Percentiles rank a stretch among this genome's conserved stretches.
Conservation (phyloP, 2,329 filamentous ascomycete species). For the Chrysoporthe deuterocubensis region DNA sequence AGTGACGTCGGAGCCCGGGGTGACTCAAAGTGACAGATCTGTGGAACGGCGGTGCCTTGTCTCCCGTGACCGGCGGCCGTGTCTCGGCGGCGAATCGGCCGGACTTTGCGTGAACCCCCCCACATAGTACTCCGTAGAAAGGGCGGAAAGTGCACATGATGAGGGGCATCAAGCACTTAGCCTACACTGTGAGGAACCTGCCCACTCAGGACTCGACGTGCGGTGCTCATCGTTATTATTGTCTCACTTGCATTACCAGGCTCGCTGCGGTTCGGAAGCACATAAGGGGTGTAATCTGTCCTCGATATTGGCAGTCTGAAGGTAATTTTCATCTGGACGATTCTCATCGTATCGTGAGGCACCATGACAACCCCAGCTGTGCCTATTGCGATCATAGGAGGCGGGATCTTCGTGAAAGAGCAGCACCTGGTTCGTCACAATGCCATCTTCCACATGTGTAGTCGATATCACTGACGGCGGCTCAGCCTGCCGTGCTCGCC, state of each 20-base stretch:
- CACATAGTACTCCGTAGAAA: constrained; percentile 4
- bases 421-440: constrained; percentile 55
- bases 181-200: neutral
- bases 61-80: neutral
- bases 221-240: neutral
- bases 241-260: neutral
- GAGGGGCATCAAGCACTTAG: neutral
- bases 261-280: neutral
- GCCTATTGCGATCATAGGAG: constrained; percentile 61
- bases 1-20: constrained; percentile 7
- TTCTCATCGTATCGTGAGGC: neutral
- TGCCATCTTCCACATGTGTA: neutral
- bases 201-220: neutral
- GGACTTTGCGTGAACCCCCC: neutral
- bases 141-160: neutral
- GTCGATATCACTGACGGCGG: neutral
- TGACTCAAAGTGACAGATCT: constrained; percentile 6
- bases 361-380: constrained; percentile 12
- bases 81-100: constrained; percentile 2
- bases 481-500: constrained; percentile 28
- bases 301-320: neutral
- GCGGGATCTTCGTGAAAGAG: constrained; percentile 65
- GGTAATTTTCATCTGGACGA: neutral
- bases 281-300: neutral
- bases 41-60: neutral